phyloP scores from a whole-genome alignment of 164 flowering plant species.

The Chimonanthus salicifolius region DNA sequence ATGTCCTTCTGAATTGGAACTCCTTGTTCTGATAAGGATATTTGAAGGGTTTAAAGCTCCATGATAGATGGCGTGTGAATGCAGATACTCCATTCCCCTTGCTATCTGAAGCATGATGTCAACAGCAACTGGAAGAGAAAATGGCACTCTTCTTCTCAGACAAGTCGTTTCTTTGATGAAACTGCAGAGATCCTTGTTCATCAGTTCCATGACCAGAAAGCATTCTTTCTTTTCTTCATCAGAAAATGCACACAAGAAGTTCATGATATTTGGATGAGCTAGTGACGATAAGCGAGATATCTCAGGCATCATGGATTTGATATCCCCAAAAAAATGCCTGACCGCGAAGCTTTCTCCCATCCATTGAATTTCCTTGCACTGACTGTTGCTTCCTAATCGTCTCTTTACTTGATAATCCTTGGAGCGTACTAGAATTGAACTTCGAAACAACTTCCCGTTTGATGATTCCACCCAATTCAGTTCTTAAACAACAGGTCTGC shows the following conservation, averaged over 20 bases:
- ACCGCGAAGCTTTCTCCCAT: conserved; percentile 68
- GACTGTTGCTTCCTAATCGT: conserved; percentile 54
- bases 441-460: conserved; percentile 48
- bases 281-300: conserved; percentile 44
- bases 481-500: conserved; percentile 43
- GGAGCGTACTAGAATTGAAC: conserved; percentile 43
- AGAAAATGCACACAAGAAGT: conserved; percentile 49
- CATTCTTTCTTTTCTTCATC: conserved; percentile 79
- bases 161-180: conserved; percentile 52
- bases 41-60: conserved; percentile 71
- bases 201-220: conserved; percentile 64
- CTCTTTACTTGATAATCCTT: conserved; percentile 66
- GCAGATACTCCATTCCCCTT: conserved; percentile 94
- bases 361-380: conserved; percentile 79
- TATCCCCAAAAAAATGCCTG: conserved; percentile 55
- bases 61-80: conserved; percentile 52
- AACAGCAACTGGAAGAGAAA: conserved; percentile 60
- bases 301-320: conserved; percentile 36
- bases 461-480: conserved; percentile 26
- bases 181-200: conserved; percentile 52
- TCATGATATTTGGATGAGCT: conserved; percentile 61
- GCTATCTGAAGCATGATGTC: conserved; percentile 87
- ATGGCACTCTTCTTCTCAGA: conserved; percentile 45
- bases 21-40: conserved; percentile 48
- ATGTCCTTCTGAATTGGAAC: conserved; percentile 38